Percentiles rank a stretch among this genome's conserved stretches.
Conservation (phyloP, 2,329 filamentous ascomycete species). For the Penicillium psychrosexuale region DNA sequence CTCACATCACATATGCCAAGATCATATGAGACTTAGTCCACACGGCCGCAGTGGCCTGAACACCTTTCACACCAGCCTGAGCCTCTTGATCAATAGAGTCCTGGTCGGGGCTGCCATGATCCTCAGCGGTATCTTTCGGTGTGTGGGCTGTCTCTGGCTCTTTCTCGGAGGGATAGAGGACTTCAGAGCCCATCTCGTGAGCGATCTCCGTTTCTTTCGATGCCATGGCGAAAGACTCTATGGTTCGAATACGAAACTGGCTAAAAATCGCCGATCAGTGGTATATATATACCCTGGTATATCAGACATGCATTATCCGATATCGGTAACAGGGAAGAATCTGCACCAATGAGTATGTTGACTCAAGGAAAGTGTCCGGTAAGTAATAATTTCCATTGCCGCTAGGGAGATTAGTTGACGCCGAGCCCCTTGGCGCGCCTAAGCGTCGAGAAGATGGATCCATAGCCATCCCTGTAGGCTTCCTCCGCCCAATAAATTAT, state of each 20-base stretch:
- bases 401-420: not conserved
- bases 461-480: not conserved
- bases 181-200: not conserved
- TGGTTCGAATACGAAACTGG: not conserved
- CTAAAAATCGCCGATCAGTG: not conserved
- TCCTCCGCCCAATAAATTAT: not conserved
- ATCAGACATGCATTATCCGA: not conserved
- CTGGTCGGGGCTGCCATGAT: not conserved
- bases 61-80: slow-evolving; percentile 13
- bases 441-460: not conserved
- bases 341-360: not conserved
- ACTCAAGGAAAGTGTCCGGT: not conserved
- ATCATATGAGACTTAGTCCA: slow-evolving; percentile 13
- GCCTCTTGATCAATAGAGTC: slow-evolving; percentile 11
- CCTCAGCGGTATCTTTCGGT: not conserved
- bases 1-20: slow-evolving; percentile 12
- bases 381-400: not conserved
- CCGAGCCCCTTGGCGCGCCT: not conserved
- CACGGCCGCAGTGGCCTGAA: slow-evolving; percentile 7
- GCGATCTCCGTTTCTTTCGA: not conserved
- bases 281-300: not conserved
- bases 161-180: not conserved
- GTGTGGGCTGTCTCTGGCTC: not conserved
- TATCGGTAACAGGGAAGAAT: not conserved
- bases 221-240: not conserved